Evolutionary conservation across 805 yeast genomes (phyloP).

Genomic region (Pichia insulana): DNA sequence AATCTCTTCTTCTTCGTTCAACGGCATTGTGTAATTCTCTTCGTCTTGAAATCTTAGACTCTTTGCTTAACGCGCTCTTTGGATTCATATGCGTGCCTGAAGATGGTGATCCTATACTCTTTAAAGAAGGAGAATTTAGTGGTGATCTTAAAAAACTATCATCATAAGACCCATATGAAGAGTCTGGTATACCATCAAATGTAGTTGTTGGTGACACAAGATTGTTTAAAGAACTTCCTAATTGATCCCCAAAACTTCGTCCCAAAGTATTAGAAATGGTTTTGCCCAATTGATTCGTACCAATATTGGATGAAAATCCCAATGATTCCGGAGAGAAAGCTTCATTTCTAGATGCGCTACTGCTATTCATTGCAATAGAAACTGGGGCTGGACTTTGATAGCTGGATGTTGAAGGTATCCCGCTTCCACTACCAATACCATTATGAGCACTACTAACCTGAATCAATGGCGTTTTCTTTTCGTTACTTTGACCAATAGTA

Average conservation of each 20-base stretch:
- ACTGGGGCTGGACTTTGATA: constrained; percentile 4
- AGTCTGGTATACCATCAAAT: constrained; percentile 27
- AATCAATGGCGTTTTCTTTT: too few species aligned
- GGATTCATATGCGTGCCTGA: constrained; percentile 29
- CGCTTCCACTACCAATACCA: background rate
- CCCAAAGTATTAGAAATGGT: constrained; percentile 10
- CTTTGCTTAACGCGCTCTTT: constrained; percentile 38
- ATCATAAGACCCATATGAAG: constrained; percentile 29
- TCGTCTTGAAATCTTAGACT: constrained; percentile 66
- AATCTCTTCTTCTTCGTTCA: constrained; percentile 83
- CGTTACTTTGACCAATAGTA: too few species aligned
- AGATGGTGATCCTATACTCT: constrained; percentile 28
- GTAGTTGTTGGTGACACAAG: constrained; percentile 28
- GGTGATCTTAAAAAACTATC: constrained; percentile 26
- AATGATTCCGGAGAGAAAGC: constrained; percentile 24
- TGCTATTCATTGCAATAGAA: background rate
- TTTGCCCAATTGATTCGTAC: constrained; percentile 5
- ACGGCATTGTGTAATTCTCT: constrained; percentile 92
- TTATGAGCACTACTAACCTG: constrained; percentile 1
- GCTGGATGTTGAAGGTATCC: background rate
- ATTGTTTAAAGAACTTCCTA: constrained; percentile 26
- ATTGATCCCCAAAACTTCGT: constrained; percentile 23
- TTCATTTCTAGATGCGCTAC: constrained; percentile 6
- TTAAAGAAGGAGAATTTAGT: constrained; percentile 27
- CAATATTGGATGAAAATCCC: constrained; percentile 12